These are phyloP conservation scores for Paxillus ammoniavirescens DNA, from an alignment of 768 basidiomycete genomes.

Conservation along the genomic window DNA sequence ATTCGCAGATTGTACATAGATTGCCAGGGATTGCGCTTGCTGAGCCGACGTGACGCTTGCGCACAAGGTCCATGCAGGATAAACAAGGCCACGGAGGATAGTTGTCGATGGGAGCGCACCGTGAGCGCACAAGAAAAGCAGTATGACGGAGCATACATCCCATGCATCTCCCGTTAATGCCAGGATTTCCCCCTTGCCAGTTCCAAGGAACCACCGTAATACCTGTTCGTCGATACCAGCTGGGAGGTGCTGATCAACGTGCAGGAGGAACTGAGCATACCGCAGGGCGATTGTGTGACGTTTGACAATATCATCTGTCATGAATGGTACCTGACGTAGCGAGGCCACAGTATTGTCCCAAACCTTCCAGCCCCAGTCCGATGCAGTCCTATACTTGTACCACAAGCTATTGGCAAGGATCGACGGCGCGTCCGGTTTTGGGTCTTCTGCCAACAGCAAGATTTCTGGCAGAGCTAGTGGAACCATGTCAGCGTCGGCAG, in stretches of 20 bases:
- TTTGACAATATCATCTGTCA: slow-evolving; percentile 46
- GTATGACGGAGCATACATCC: slow-evolving; percentile 60
- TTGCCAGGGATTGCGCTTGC: slow-evolving; percentile 42
- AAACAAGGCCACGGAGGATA: slow-evolving; percentile 70
- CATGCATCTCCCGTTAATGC: slow-evolving; percentile 62
- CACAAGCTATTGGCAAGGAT: slow-evolving; percentile 74
- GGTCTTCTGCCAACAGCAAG: slow-evolving; percentile 58
- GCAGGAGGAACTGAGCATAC: slow-evolving; percentile 69
- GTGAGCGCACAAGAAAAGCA: slow-evolving; percentile 62
- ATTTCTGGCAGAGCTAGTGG: slow-evolving; percentile 58
- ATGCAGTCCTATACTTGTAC: slow-evolving; percentile 76
- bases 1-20: slow-evolving; percentile 63
- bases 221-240: slow-evolving; percentile 69
- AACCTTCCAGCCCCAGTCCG: slow-evolving; percentile 77
- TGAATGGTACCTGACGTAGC: slow-evolving; percentile 62
- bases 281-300: slow-evolving; percentile 56
- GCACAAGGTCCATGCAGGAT: slow-evolving; percentile 71
- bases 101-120: slow-evolving; percentile 73
- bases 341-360: slow-evolving; percentile 83
- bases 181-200: slow-evolving; percentile 61
- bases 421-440: slow-evolving; percentile 58
- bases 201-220: slow-evolving; percentile 68
- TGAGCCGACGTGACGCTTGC: slow-evolving; percentile 38
- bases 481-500: slow-evolving; percentile 30
- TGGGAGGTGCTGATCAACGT: slow-evolving; percentile 77